phyloP scores from a whole-genome alignment of 352 stramenopile genomes.

The Aphanomyces cochlioides region DNA sequence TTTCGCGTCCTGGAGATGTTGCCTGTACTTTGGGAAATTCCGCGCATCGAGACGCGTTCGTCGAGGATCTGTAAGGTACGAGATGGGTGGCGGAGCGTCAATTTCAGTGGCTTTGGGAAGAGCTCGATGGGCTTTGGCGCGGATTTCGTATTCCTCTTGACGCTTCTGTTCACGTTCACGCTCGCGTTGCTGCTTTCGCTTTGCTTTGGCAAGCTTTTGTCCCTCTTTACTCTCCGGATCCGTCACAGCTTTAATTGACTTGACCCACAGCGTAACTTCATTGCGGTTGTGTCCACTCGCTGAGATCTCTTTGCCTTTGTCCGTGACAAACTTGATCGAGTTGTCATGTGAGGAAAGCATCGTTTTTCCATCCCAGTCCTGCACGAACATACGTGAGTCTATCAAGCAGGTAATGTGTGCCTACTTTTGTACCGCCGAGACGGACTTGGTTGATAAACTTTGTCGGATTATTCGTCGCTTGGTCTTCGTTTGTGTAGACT shows the following conservation, averaged over 20 bases:
- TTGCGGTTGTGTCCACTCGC: constrained; percentile 22
- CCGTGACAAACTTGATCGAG: constrained; percentile 28
- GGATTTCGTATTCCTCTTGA: constrained; percentile 26
- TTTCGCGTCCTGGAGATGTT: constrained; percentile 27
- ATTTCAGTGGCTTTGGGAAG: constrained; percentile 4
- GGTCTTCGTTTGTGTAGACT: constrained; percentile 15
- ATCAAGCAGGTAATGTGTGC: background rate
- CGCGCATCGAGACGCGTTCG: constrained; percentile 26
- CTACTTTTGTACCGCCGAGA: constrained; percentile 17
- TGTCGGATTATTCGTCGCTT: background rate
- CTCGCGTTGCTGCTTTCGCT: constrained; percentile 21
- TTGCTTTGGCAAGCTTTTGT: constrained; percentile 23
- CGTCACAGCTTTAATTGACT: constrained; percentile 25
- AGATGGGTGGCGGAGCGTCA: constrained; percentile 19
- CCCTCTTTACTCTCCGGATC: constrained; percentile 29
- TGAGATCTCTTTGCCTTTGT: constrained; percentile 22
- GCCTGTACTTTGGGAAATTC: constrained; percentile 28
- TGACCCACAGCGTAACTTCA: constrained; percentile 30
- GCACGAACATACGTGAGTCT: background rate
- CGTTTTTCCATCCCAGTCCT: constrained; percentile 28
- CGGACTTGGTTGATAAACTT: constrained; percentile 15
- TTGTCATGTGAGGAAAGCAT: constrained; percentile 27
- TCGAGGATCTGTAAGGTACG: constrained; percentile 28
- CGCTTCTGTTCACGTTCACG: constrained; percentile 22
- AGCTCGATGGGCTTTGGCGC: constrained; percentile 17